Conservation (phyloP, 1,139 yeast genomes). For the Spathaspora sp. region DNA sequence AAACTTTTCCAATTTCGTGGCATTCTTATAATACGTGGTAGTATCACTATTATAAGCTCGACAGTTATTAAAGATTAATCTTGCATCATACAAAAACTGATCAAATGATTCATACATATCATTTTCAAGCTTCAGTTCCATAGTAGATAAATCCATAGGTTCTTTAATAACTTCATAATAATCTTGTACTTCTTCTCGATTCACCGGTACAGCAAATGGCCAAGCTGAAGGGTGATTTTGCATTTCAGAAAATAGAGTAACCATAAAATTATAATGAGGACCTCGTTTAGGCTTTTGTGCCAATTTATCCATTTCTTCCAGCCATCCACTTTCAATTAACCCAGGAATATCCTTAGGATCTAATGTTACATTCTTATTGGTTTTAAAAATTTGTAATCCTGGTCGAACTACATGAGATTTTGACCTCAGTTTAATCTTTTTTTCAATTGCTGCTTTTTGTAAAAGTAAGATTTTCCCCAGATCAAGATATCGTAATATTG, state of each 20-base stretch:
- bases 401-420: conserved; percentile 78
- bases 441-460: conserved; percentile 88
- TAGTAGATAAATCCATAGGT: conserved; percentile 97
- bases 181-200: conserved; percentile 91
- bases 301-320: conserved; percentile 94
- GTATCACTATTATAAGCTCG: conserved; percentile 84
- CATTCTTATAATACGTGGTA: conserved; percentile 88
- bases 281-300: conserved; percentile 95
- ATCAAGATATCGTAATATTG: conserved; percentile 77
- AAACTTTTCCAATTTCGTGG: conserved; percentile 88
- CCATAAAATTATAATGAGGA: conserved; percentile 94
- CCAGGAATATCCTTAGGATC: conserved; percentile 83
- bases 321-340: conserved; percentile 92
- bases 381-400: conserved; percentile 74
- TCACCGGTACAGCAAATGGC: conserved; percentile 96
- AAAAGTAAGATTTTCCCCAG: conserved; percentile 79
- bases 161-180: conserved; percentile 95
- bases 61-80: conserved; percentile 86
- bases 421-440: conserved; percentile 78
- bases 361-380: conserved; percentile 38
- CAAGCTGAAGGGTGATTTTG: conserved; percentile 97
- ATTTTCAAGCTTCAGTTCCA: conserved; percentile 91
- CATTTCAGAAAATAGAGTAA: conserved; percentile 79
- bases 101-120: conserved; percentile 91
- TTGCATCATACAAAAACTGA: conserved; percentile 86